Conservation (phyloP, 2,329 filamentous ascomycete species). For the Daldinia sp. region DNA sequence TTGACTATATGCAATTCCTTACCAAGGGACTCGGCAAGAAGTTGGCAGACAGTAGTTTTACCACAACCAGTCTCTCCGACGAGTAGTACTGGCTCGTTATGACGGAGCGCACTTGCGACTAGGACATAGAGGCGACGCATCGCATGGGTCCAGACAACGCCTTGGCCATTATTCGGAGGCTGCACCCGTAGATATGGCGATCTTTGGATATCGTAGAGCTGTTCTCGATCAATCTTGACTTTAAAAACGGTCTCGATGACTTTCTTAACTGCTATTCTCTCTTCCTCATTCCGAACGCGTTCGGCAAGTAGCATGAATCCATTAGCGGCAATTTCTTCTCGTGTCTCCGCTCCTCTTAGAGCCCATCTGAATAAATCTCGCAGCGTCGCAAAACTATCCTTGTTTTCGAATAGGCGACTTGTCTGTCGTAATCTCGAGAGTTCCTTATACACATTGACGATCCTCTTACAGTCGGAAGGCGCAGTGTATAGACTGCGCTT, state of each 20-base stretch:
- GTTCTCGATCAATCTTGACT: slow-evolving; percentile 79
- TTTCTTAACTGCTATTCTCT: slow-evolving; percentile 84
- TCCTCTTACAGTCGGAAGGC: slow-evolving; percentile 89
- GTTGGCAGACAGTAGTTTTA: slow-evolving; percentile 96
- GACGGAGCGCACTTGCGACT: slow-evolving; percentile 85
- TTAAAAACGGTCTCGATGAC: slow-evolving; percentile 94
- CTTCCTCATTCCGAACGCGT: slow-evolving; percentile 90
- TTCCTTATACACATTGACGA: slow-evolving; percentile 94
- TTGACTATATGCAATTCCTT: slow-evolving; percentile 91
- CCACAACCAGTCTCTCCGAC: slow-evolving; percentile 98
- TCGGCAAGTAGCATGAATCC: slow-evolving; percentile 97
- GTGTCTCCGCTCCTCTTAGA: slow-evolving; percentile 82
- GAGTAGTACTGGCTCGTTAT: slow-evolving; percentile 93
- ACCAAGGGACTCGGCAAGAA: slow-evolving; percentile 83
- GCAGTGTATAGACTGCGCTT: slow-evolving; percentile 87
- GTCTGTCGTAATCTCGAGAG: slow-evolving; percentile 91
- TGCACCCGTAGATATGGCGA: slow-evolving; percentile 68
- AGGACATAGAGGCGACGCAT: slow-evolving; percentile 94
- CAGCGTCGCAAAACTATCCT: slow-evolving; percentile 95
- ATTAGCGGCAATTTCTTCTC: slow-evolving; percentile 89
- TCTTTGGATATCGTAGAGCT: slow-evolving; percentile 75
- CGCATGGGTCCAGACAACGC: slow-evolving; percentile 92
- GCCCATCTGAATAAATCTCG: slow-evolving; percentile 98
- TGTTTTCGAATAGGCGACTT: slow-evolving; percentile 92
- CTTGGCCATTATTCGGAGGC: slow-evolving; percentile 64